Evolutionary conservation across 495 filamentous ascomycete genomes (phyloP).

Genomic region (Cercophora samala): DNA sequence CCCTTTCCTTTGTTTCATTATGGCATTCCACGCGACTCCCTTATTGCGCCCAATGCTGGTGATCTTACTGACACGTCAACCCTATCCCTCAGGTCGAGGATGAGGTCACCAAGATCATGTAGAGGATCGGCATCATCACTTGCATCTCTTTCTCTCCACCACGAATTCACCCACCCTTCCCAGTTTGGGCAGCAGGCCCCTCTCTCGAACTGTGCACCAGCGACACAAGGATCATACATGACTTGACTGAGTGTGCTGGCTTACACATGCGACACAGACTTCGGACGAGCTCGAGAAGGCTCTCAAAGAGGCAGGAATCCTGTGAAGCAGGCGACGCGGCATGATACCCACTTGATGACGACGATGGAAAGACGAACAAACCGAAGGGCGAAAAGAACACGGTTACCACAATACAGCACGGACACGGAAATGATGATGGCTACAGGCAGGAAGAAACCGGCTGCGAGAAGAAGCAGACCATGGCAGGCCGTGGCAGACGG

Average conservation of each 20-base stretch:
- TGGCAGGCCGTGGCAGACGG: not conserved
- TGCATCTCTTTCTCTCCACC: conserved; percentile 16
- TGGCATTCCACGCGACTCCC: not conserved
- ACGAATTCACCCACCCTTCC: conserved; percentile 1
- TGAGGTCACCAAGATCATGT: conserved; percentile 95
- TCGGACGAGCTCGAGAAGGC: conserved; percentile 32
- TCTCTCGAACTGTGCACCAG: conserved; percentile 9
- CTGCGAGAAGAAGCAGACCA: conserved; percentile 12
- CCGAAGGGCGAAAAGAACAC: not conserved
- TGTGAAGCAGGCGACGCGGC: conserved; percentile 31
- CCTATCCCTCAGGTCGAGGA: conserved; percentile 76
- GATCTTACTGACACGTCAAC: conserved; percentile 53
- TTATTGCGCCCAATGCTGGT: not conserved
- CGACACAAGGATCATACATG: not conserved
- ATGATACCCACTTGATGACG: conserved; percentile 12
- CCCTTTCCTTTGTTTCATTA: conserved; percentile 5
- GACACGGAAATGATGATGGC: conserved; percentile 2
- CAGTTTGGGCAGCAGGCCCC: conserved; percentile 8
- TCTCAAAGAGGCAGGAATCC: conserved; percentile 38
- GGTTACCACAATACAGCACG: not conserved
- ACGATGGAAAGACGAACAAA: conserved; percentile 7
- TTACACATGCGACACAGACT: conserved; percentile 34
- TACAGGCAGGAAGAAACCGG: conserved; percentile 5
- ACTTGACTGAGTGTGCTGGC: conserved; percentile 16
- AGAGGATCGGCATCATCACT: conserved; percentile 41